Conservation (phyloP, 2,329 filamentous ascomycete genomes). For the Colletotrichum orbiculare region DNA sequence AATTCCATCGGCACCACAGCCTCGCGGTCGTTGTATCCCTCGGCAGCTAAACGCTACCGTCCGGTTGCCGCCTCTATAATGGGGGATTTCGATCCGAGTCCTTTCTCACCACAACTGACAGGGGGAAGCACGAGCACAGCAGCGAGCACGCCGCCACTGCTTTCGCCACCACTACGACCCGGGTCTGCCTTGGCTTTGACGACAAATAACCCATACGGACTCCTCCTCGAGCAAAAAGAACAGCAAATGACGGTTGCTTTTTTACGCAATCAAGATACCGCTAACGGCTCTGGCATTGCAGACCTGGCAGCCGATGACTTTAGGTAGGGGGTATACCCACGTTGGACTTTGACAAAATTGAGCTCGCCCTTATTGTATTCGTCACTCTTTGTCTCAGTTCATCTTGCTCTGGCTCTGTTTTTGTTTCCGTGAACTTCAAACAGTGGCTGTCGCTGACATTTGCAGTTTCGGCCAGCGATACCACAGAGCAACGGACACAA, state of each 20-base stretch:
- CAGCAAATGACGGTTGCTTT: conserved; percentile 45
- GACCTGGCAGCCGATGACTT: conserved; percentile 45
- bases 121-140: conserved; percentile 22
- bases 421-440: no score
- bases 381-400: no score
- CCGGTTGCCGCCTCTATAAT: conserved; percentile 35
- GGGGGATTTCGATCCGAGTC: conserved; percentile 25
- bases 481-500: conserved; percentile 41
- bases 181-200: conserved; percentile 1
- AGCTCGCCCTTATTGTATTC: no score
- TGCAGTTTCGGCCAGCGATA: conserved; percentile 50
- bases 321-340: conserved; percentile 40
- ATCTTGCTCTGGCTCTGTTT: no score
- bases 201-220: conserved; percentile 44
- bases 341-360: no score
- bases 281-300: conserved; percentile 18
- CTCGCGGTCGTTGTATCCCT: neutral
- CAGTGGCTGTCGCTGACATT: neutral
- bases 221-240: conserved; percentile 46
- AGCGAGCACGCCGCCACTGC: conserved; percentile 33
- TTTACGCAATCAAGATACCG: conserved; percentile 43
- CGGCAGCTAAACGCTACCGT: conserved; percentile 20
- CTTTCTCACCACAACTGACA: conserved; percentile 28
- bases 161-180: conserved; percentile 36
- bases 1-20: neutral